phyloP scores from a whole-genome alignment of 768 basidiomycete species.

The Tricholoma matsutake region DNA sequence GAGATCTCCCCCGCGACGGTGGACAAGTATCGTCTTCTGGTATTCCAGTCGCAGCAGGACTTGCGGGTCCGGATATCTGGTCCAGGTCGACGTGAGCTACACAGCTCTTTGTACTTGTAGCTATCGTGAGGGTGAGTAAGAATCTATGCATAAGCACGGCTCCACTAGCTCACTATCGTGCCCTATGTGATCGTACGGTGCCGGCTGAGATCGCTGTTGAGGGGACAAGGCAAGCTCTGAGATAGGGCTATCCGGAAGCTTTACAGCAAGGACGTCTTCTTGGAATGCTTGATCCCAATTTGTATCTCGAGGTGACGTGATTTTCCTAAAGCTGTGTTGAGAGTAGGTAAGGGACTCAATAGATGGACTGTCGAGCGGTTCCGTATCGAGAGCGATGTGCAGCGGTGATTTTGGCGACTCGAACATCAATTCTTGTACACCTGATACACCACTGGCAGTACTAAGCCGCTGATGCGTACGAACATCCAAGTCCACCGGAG shows the following conservation, averaged over 20 bases:
- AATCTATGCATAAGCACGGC: background rate
- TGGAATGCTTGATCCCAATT: slow-evolving; percentile 1
- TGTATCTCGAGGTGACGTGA: slow-evolving; percentile 28
- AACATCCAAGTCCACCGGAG: slow-evolving; percentile 25
- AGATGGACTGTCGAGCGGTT: slow-evolving; percentile 7
- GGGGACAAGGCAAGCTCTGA: background rate
- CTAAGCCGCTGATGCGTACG: background rate
- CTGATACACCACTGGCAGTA: background rate
- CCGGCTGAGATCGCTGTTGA: background rate
- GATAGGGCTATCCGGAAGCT: slow-evolving; percentile 3
- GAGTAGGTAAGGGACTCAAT: slow-evolving; percentile 15
- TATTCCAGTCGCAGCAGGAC: background rate
- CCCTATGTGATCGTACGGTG: background rate
- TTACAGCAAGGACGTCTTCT: slow-evolving; percentile 1
- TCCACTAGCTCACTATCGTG: background rate
- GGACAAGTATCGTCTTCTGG: background rate
- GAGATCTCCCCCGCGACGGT: background rate
- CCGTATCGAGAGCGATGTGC: slow-evolving; percentile 1
- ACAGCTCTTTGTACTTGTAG: background rate
- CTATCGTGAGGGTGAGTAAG: background rate
- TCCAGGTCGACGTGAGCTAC: background rate
- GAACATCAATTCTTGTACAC: background rate
- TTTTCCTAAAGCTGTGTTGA: slow-evolving; percentile 18
- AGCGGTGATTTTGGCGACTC: background rate
- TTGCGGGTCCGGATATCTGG: background rate